Base-by-base conservation (phyloP, 2,329 filamentous ascomycete species). In the Pseudogymnoascus sp. region DNA sequence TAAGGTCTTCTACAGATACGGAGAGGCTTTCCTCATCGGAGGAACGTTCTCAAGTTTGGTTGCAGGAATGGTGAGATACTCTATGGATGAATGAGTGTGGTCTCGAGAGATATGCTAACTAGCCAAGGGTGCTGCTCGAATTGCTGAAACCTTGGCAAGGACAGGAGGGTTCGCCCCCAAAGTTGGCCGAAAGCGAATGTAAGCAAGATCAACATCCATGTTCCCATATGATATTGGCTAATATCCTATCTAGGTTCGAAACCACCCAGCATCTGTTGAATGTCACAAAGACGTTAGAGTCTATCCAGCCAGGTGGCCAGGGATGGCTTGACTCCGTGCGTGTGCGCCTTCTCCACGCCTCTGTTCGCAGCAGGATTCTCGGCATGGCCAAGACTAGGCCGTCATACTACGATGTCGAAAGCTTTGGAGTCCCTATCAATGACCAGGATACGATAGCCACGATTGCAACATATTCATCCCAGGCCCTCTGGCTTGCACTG, bases 181-280 rank as follows among this genome's bases (percentile, higher is more conserved):
- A 66, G 85, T 89, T 3, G 88, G 88, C 4, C 81, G 84, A 63
- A 82, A 84, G 14, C 80, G 90, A 62, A 73, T 88, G 16, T 84
- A 85, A 67, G 49, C 9, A 18, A 55, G 9, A 65, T 65, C 52
- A 65, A 43, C 14, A 64, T 28, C 23, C 62, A 65, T 65, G 64
- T 41, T 31, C 38, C 59, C 16, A n/a, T 21, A 16, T 5, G 18
- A 7, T 6, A 14, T 18, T 25, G 58, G 7, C 58, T 60, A 33
- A 60, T 25, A 25, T 25, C 3, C 18, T 35, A 21, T 3, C 75
- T 81, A 12, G 74, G 81, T 28, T 55, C 12, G 88, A 93, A 73
- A 93, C 90, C 1, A 87, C 88, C 1, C 89, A 92, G 71, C 87
- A 90, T 72, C 83, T 90, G 11, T 80, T 92, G 5, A 86, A 91